These are phyloP conservation scores for Ananas comosus DNA, from an alignment of 176 grass and related monocot genomes.

Conservation along the genomic window DNA sequence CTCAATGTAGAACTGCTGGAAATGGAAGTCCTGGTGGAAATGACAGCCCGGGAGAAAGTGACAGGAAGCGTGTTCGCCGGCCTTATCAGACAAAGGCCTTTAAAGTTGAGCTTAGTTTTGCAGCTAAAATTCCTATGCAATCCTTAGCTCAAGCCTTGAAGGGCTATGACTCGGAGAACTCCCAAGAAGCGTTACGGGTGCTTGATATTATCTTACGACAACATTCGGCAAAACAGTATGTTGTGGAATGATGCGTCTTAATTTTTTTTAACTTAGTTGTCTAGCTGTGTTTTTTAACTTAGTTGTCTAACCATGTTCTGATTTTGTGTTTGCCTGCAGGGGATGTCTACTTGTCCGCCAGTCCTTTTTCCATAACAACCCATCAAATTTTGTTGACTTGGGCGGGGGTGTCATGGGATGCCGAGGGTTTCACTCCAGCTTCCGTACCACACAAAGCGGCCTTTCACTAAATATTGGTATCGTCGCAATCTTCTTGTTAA, in stretches of 20 bases:
- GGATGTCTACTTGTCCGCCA: slow-evolving; percentile 79
- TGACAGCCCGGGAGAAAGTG: slow-evolving; percentile 42
- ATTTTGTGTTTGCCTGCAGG: slow-evolving; percentile 32
- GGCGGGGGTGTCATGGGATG: slow-evolving; percentile 80
- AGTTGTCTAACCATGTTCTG: neutral
- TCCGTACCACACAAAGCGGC: slow-evolving; percentile 72
- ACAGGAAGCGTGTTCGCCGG: slow-evolving; percentile 45
- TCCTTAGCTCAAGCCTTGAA: slow-evolving; percentile 62
- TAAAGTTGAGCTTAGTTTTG: slow-evolving; percentile 58
- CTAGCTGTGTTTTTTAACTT: neutral
- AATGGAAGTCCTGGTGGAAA: slow-evolving; percentile 49
- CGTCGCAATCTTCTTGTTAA: slow-evolving; percentile 1
- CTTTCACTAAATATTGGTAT: slow-evolving; percentile 80
- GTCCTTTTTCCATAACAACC: slow-evolving; percentile 78
- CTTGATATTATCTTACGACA: slow-evolving; percentile 86
- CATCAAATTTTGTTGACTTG: slow-evolving; percentile 62
- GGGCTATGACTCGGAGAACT: slow-evolving; percentile 67
- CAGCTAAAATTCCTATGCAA: slow-evolving; percentile 72
- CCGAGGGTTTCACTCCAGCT: slow-evolving; percentile 82
- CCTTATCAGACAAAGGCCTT: slow-evolving; percentile 62
- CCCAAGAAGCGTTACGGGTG: slow-evolving; percentile 70
- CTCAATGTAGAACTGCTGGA: slow-evolving; percentile 27
- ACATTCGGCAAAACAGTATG: slow-evolving; percentile 69
- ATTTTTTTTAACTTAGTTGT: neutral
- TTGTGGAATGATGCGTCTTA: neutral